Evolutionary conservation across 306 rosid species (phyloP).

Genomic region (Phaseolus lunatus): DNA sequence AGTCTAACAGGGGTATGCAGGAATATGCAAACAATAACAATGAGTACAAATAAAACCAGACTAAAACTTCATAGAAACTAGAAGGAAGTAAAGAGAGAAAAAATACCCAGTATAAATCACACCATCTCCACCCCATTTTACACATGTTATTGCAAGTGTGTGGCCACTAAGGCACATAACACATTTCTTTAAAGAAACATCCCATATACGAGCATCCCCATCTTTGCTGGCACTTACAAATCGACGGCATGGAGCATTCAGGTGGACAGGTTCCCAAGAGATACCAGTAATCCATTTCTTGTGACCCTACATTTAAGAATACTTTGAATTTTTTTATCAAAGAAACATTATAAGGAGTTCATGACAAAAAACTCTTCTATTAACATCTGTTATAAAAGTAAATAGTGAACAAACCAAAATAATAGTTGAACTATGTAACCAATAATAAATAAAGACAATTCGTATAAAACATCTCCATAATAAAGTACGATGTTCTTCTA

Average conservation of each 20-base stretch:
- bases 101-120: too few species aligned
- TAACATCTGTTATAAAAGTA: constrained; percentile 25
- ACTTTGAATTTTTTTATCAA: constrained; percentile 23
- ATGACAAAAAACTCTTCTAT: not conserved
- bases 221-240: constrained; percentile 97
- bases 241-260: constrained; percentile 87
- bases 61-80: too few species aligned
- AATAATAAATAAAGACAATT: not conserved
- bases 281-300: constrained; percentile 95
- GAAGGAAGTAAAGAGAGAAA: too few species aligned
- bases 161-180: too few species aligned
- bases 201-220: too few species aligned
- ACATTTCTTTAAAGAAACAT: too few species aligned
- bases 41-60: too few species aligned
- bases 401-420: constrained; percentile 13
- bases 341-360: not conserved
- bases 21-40: constrained; percentile 11
- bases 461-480: constrained; percentile 15
- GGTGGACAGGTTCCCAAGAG: constrained; percentile 95
- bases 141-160: too few species aligned
- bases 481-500: constrained; percentile 2
- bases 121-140: too few species aligned
- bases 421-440: constrained; percentile 6
- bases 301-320: constrained; percentile 70
- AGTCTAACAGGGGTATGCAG: not conserved